phyloP scores from a whole-genome alignment of 768 basidiomycete genomes.

The Trametes gibbosa region DNA sequence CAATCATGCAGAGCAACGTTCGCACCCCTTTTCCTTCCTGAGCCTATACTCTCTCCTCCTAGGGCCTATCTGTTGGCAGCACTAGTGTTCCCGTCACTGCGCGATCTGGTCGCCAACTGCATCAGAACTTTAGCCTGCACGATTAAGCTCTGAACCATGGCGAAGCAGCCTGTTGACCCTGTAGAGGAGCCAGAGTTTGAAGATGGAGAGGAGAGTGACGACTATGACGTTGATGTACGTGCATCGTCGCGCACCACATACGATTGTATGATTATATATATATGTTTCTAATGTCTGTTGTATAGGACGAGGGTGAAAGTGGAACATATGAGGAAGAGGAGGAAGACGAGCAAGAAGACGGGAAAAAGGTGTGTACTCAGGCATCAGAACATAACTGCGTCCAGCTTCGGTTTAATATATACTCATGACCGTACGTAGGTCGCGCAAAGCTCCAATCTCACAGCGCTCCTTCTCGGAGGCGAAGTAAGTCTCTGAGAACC shows the following conservation, averaged over 20 bases:
- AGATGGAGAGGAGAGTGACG: conserved; percentile 31
- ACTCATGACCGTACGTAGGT: conserved; percentile 4
- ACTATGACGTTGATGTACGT: conserved; percentile 26
- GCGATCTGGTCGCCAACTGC: no score
- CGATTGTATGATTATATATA: no score
- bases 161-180: conserved; percentile 11
- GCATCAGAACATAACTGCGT: background rate
- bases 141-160: conserved; percentile 1
- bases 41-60: background rate
- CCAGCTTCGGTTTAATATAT: no score
- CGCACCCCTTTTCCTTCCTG: background rate
- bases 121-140: background rate
- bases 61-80: background rate
- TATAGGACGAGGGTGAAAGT: conserved; percentile 26
- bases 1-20: conserved; percentile 21
- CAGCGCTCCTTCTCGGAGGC: conserved; percentile 28
- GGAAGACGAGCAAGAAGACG: conserved; percentile 24
- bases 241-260: background rate
- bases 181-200: conserved; percentile 17
- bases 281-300: background rate
- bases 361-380: conserved; percentile 5
- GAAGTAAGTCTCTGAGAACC: background rate
- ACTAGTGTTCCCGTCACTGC: background rate
- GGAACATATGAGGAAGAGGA: conserved; percentile 23
- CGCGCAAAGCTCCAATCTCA: conserved; percentile 22